Evolutionary conservation across 2,329 filamentous ascomycete genomes (phyloP).

Genomic region (Trichophyton rubrum): DNA sequence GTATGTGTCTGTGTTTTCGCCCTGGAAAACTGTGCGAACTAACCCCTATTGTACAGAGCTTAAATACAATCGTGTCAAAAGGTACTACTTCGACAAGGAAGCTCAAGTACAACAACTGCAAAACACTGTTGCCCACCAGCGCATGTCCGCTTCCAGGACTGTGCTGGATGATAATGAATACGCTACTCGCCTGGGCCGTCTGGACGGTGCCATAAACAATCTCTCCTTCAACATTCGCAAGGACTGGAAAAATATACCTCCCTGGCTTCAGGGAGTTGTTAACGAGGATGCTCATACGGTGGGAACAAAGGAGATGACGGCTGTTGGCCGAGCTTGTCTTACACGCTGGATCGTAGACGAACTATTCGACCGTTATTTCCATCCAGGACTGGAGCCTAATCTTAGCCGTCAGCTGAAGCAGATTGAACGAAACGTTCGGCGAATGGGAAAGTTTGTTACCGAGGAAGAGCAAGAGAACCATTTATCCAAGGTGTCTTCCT

Average conservation of each 20-base stretch:
- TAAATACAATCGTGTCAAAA: conserved; percentile 97
- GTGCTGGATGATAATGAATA: conserved; percentile 95
- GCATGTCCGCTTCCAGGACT: conserved; percentile 85
- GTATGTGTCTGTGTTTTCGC: conserved; percentile 21
- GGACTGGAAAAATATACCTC: conserved; percentile 71
- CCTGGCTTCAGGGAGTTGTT: conserved; percentile 66
- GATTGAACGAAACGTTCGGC: conserved; percentile 78
- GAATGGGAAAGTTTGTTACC: conserved; percentile 58
- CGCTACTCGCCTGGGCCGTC: conserved; percentile 69
- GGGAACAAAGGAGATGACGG: conserved; percentile 96
- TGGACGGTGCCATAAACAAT: conserved; percentile 90
- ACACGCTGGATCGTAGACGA: conserved; percentile 83
- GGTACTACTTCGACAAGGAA: conserved; percentile 88
- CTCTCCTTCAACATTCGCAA: conserved; percentile 93
- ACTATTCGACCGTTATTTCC: conserved; percentile 83
- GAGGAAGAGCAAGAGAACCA: conserved; percentile 83
- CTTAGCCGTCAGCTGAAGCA: conserved; percentile 69
- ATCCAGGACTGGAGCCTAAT: conserved; percentile 66
- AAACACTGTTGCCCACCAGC: conserved; percentile 93
- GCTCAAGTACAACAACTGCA: conserved; percentile 86
- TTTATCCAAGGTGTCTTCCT: conserved; percentile 75
- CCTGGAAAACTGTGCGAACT: not conserved
- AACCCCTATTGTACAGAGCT: conserved; percentile 44
- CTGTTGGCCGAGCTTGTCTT: conserved; percentile 78
- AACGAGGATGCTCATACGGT: conserved; percentile 74